Evolutionary conservation across 805 yeast genomes (phyloP).

Genomic region (Candida lessepsii): DNA sequence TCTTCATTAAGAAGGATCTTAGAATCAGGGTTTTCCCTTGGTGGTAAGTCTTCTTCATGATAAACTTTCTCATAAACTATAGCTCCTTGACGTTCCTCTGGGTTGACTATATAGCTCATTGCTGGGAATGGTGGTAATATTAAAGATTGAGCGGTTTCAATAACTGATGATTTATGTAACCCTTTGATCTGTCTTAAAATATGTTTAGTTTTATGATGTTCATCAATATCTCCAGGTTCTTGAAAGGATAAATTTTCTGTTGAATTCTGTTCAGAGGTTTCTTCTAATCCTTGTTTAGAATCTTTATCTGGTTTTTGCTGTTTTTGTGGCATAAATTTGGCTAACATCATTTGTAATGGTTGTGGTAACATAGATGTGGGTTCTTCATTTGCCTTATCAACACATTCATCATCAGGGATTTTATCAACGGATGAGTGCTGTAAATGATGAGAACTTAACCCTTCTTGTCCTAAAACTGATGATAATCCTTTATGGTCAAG

Average conservation of each 20-base stretch:
- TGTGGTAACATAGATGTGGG: constrained; percentile 13
- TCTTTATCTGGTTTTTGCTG: constrained; percentile 19
- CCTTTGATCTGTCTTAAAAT: constrained; percentile 24
- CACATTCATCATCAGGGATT: constrained; percentile 15
- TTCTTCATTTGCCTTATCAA: constrained; percentile 10
- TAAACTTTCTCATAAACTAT: constrained; percentile 84
- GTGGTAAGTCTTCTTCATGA: constrained; percentile 19
- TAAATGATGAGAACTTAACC: constrained; percentile 18
- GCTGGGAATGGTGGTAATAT: constrained; percentile 81
- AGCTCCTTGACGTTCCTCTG: constrained; percentile 58
- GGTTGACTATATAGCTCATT: constrained; percentile 63
- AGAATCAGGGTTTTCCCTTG: not conserved
- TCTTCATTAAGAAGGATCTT: not conserved
- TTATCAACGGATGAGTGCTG: constrained; percentile 13
- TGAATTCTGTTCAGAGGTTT: no score
- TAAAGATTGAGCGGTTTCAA: constrained; percentile 75
- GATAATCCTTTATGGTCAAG: constrained; percentile 75
- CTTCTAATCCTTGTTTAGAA: constrained; percentile 14
- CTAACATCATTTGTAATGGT: constrained; percentile 37
- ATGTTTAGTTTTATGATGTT: constrained; percentile 20
- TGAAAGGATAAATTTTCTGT: no score
- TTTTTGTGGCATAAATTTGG: constrained; percentile 44
- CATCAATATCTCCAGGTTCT: constrained; percentile 12
- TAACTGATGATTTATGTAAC: constrained; percentile 67
- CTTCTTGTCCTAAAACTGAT: constrained; percentile 13